Base-by-base conservation (phyloP, 805 yeast genomes). In the Metschnikowia koreensis region DNA sequence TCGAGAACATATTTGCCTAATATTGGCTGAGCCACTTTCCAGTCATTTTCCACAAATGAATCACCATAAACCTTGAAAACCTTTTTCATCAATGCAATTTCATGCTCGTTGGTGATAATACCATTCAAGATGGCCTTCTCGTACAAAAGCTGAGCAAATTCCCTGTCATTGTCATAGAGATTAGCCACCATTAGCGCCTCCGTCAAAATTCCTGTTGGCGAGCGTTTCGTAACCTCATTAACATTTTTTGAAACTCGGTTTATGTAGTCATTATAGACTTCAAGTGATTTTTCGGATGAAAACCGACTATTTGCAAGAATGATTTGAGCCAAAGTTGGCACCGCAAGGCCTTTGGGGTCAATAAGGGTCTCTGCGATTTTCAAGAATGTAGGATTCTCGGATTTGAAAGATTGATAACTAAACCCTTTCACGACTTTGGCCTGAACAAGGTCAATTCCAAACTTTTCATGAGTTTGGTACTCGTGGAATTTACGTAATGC, bases 1-100 rank as follows among this genome's bases (percentile, higher is more conserved):
- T 48, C 42, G n/a, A 58, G 57, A n/a, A 58, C 59, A 34, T 61
- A 56, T 38, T 63, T 65, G 43, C 71, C 69, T 70, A 78, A 70
- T 37, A 55, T 50, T 4, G 60, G 56, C 41, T 60, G 62, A 22
- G 75, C 75, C 6, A 28, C 54, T 40, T 59, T 63, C 66, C 75
- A 70, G 37, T 66, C 65, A 39, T 61, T 62, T 36, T 75, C 76
- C 2, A 65, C 64, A 57, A 63, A 73, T 2, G 79, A 71, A n/a
- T 79, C 82, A 9, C 86, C 84, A 59, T 79, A 82, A 0, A 65
- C 68, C 55, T 78, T 74, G 56, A 82, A 71, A 8, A 71, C 56
- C 9, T 62, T 67, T 57, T 79, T 81, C 8, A 81, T 61, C n/a
- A 60, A 59, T 15, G 69, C 68, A 6, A 69, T 61, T 31, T 80